A percentile compares a stretch with the other conserved stretches of the same genome.
phyloP scores from a whole-genome alignment of 176 grass and related monocot species.

The Saccharum officinarum region DNA sequence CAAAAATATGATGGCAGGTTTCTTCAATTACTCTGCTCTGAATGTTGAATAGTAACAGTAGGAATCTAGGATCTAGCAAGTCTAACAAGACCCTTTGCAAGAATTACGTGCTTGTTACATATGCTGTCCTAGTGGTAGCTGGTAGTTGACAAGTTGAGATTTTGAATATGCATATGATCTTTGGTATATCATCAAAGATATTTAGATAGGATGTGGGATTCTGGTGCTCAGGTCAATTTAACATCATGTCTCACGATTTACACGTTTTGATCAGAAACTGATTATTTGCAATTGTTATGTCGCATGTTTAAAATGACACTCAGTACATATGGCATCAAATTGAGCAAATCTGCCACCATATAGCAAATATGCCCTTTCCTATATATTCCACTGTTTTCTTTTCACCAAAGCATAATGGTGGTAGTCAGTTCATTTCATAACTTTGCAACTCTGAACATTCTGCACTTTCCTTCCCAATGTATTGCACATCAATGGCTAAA shows the following conservation, averaged over 20 bases:
- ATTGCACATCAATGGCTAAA: background rate
- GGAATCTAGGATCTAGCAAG: slow-evolving; percentile 22
- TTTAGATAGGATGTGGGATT: background rate
- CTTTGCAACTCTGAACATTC: background rate
- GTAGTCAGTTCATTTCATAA: slow-evolving; percentile 5
- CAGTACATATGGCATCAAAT: background rate
- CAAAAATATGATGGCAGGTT: slow-evolving; percentile 24
- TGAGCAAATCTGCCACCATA: background rate
- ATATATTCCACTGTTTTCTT: background rate
- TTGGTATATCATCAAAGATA: background rate
- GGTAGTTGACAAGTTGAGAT: background rate
- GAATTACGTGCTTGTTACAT: slow-evolving; percentile 22
- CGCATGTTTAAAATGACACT: slow-evolving; percentile 13
- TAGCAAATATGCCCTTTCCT: background rate
- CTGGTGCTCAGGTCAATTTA: background rate
- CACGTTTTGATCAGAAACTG: slow-evolving; percentile 18
- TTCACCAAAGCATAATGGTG: background rate
- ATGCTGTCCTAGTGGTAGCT: background rate
- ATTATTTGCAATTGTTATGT: slow-evolving; percentile 12
- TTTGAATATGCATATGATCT: slow-evolving; percentile 10
- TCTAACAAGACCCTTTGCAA: slow-evolving; percentile 32
- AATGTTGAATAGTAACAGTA: slow-evolving; percentile 16
- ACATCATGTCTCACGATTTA: background rate
- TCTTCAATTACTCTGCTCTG: background rate
- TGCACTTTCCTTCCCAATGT: background rate